Evolutionary conservation across 1,284 basidiomycete species (phyloP).

Genomic region (Melampsora larici-populina): DNA sequence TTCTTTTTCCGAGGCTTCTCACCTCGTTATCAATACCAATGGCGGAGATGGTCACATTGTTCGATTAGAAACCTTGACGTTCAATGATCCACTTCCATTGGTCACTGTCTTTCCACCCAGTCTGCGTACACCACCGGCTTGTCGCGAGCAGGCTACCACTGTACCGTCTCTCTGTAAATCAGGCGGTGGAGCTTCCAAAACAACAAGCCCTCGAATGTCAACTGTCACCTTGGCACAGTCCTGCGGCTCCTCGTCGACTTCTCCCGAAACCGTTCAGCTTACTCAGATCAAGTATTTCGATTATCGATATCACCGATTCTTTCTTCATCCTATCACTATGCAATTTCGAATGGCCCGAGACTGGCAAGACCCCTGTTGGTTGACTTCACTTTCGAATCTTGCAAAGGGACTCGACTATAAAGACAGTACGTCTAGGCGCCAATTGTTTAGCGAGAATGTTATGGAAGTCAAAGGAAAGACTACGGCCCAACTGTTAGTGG

Average conservation of each 20-base stretch:
- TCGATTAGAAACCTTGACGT: slow-evolving; percentile 65
- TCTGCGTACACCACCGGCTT: slow-evolving; percentile 45
- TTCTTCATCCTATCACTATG: slow-evolving; percentile 22
- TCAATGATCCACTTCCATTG: slow-evolving; percentile 65
- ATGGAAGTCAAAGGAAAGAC: slow-evolving; percentile 90
- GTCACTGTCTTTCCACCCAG: slow-evolving; percentile 68
- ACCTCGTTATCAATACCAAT: slow-evolving; percentile 83
- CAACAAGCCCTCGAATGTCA: slow-evolving; percentile 59
- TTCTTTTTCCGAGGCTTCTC: slow-evolving; percentile 72
- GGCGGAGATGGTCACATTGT: slow-evolving; percentile 76
- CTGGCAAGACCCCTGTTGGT: slow-evolving; percentile 85
- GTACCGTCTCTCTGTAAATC: slow-evolving; percentile 50
- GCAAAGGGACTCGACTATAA: slow-evolving; percentile 63
- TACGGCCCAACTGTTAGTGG: slow-evolving; percentile 73
- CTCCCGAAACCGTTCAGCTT: background rate
- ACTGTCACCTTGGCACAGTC: slow-evolving; percentile 57
- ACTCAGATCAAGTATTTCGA: slow-evolving; percentile 29
- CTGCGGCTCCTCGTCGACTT: slow-evolving; percentile 8
- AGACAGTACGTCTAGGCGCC: slow-evolving; percentile 65
- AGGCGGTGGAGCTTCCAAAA: slow-evolving; percentile 53
- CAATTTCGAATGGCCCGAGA: slow-evolving; percentile 60
- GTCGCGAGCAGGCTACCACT: slow-evolving; percentile 31
- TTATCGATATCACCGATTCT: slow-evolving; percentile 38
- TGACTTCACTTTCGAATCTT: slow-evolving; percentile 61
- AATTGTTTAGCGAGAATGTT: slow-evolving; percentile 79